Evolutionary conservation across 2,329 filamentous ascomycete species (phyloP).

Genomic region (Escovopsis sp.): DNA sequence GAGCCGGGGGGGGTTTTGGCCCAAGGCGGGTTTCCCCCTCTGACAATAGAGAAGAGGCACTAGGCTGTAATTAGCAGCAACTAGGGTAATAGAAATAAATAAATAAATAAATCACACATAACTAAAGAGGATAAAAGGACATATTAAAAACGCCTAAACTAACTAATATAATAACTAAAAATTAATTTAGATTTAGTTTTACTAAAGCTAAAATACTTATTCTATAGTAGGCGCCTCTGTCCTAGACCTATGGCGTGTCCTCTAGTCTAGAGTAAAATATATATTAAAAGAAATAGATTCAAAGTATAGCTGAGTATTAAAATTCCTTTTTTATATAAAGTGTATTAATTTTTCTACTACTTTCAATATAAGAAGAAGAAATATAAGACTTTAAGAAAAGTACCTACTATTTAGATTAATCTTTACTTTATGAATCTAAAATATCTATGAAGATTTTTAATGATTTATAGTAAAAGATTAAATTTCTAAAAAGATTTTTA

Average conservation of each 20-base stretch:
- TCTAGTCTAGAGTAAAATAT: neutral
- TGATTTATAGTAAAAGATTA: neutral
- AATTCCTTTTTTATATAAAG: neutral
- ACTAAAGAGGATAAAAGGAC: too few species aligned
- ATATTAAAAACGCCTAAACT: neutral
- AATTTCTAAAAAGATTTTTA: neutral
- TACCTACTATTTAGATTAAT: too few species aligned
- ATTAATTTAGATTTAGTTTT: neutral
- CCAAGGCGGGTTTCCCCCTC: too few species aligned
- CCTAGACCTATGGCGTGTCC: too few species aligned
- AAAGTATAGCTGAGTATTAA: neutral
- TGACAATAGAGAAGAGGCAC: too few species aligned
- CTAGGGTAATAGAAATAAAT: too few species aligned
- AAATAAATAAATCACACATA: too few species aligned
- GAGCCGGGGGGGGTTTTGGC: too few species aligned
- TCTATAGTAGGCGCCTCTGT: too few species aligned
- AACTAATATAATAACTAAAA: neutral
- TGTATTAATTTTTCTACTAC: neutral
- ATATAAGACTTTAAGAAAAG: too few species aligned
- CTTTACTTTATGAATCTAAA: neutral
- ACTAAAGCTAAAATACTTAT: neutral
- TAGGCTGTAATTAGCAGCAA: too few species aligned
- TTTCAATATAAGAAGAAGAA: neutral
- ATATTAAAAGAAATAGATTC: neutral
- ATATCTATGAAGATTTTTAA: neutral